These are phyloP conservation scores for Lodderomyces parapsilosis DNA, from an alignment of 1,139 yeast species.

Conservation along the genomic window DNA sequence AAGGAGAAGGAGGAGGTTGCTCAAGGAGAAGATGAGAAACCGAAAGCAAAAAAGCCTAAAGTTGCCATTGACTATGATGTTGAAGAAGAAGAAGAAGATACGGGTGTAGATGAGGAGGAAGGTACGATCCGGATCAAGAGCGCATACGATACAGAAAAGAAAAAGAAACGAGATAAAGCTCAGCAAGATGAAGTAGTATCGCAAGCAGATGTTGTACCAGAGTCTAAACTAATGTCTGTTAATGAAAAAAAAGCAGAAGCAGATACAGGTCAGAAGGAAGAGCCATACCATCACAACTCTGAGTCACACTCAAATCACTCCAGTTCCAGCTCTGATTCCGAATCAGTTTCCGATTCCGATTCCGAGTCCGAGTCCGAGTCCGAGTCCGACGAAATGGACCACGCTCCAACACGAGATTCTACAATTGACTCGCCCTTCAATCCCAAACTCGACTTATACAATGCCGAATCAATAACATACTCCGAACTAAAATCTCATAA, in stretches of 20 bases:
- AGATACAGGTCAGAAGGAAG: conserved; percentile 1
- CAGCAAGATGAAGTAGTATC: conserved; percentile 5
- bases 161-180: conserved; percentile 9
- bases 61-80: conserved; percentile 25
- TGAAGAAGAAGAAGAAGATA: conserved; percentile 30
- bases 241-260: conserved; percentile 10
- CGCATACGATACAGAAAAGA: conserved; percentile 42
- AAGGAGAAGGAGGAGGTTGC: conserved; percentile 10
- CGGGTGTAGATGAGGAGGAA: conserved; percentile 30
- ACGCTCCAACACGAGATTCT: conserved; percentile 20
- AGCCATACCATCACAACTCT: conserved; percentile 6
- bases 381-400: conserved; percentile 3
- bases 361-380: conserved; percentile 12
- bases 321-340: conserved; percentile 10
- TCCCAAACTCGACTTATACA: conserved; percentile 25
- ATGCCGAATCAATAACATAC: conserved; percentile 12
- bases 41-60: conserved; percentile 16
- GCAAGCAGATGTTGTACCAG: conserved; percentile 9
- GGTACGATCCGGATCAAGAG: conserved; percentile 44
- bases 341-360: conserved; percentile 8
- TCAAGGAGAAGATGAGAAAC: conserved; percentile 7
- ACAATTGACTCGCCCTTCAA: conserved; percentile 29
- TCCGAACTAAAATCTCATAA: conserved; percentile 9
- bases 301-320: conserved; percentile 7
- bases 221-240: conserved; percentile 7